Conservation (phyloP, 148 eudicot species). For the Rhododendron ferrugineum region DNA sequence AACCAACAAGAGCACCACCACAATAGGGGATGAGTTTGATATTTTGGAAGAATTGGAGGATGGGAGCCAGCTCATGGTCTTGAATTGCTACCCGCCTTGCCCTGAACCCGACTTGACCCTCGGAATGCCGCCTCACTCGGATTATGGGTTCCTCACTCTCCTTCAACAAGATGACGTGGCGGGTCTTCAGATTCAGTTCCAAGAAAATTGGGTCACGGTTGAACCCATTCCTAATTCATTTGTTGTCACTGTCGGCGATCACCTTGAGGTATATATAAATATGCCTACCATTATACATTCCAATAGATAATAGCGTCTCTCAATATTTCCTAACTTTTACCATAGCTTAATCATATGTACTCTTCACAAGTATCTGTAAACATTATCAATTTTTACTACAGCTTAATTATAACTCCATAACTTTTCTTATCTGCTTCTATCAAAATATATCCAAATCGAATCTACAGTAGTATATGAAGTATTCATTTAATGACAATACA, state of each 20-base stretch:
- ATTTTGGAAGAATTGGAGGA: constrained; percentile 52
- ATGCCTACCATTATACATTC: no score
- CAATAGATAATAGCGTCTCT: no score
- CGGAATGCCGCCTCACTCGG: constrained; percentile 94
- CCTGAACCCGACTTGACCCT: constrained; percentile 81
- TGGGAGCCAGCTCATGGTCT: constrained; percentile 79
- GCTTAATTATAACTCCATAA: no score
- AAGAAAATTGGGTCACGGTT: constrained; percentile 64
- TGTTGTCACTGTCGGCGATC: constrained; percentile 80
- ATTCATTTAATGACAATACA: no score
- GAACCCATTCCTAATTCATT: constrained; percentile 75
- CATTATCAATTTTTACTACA: no score
- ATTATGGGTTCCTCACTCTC: constrained; percentile 83
- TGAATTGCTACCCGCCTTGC: constrained; percentile 82
- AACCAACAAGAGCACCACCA: no score
- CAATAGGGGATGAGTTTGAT: constrained; percentile 12
- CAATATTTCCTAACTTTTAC: no score
- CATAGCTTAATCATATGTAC: no score
- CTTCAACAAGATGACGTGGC: constrained; percentile 74
- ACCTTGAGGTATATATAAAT: constrained; percentile 54
- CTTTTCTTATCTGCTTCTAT: no score
- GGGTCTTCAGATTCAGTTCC: constrained; percentile 61
- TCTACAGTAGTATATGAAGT: no score
- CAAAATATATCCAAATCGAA: no score
- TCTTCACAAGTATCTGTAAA: no score